Evolutionary conservation across 2,329 filamentous ascomycete genomes (phyloP), one percentile per base, ranked within the genome.

Genomic region (Chrysoporthe cubensis): DNA sequence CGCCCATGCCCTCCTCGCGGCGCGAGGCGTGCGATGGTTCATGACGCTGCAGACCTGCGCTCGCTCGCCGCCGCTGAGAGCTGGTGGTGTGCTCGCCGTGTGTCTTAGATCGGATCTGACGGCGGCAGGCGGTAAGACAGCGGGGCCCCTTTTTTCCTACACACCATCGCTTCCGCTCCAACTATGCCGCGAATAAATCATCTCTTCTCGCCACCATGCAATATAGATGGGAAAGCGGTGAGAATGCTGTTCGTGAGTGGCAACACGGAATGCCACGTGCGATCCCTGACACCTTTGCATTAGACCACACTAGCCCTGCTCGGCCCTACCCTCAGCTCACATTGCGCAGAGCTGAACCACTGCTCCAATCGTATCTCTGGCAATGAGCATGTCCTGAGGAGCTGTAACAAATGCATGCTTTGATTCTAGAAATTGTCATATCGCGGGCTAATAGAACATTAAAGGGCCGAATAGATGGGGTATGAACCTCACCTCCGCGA

Each of bases 401-500:
- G 58, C 42, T 52, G 68, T 67, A 59, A 64, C 62, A 60, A 61
- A 50, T 63, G 61, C 32, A 63, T 59, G 65, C 56, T 62, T 67
- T 48, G 59, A 63, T 68, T 68, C 59, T 67, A 59, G 61, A 34
- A 13, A 21, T 63, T 63, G 40, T 62, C 59, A 64, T 66, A 42
- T 58, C 37, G 40, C 57, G 56, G 26, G 61, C 66, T 70, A 63
- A 59, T 70, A 67, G 16, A 48, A 68, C 66, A 70, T 59, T 26
- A 60, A 59, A 68, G 46, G 59, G 34, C 60, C 62, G 57, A 34
- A 48, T 21, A 34, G 56, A 52, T 52, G 11, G 44, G 42, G 43
- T n/a, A 26, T 65, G 52, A 43, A 34, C 64, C 34, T 68, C 66
- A 66, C 58, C 63, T 63, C 59, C 14, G 43, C 62, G n/a, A 16